Evolutionary conservation across 148 eudicot species (phyloP), one percentile per base, ranked within the genome.

Genomic region (Vaccinium vitisidaea): DNA sequence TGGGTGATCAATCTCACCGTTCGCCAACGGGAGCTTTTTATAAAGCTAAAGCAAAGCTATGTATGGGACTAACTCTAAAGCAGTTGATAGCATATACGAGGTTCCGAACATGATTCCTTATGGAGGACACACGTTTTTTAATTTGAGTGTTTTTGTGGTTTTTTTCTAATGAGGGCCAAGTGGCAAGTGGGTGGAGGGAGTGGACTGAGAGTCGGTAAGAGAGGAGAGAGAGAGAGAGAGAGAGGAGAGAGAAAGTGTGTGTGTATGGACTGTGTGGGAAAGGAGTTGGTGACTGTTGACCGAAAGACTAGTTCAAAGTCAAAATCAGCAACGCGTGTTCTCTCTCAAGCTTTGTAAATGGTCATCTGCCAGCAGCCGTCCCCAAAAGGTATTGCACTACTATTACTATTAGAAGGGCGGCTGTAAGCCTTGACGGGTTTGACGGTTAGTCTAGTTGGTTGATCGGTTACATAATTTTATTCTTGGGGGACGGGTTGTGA

Each of bases 241-340:
- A 75, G 53, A 74, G 71, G 79, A 76, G 53, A 39, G 77, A 71
- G 67, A 55, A 27, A 77, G 84, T 82, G 77, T 10, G 36, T 25
- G 70, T 10, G 70, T 65, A 4, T 65, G 14, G 46, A 43, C 46
- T 5, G 67, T 11, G 71, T 65, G 71, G 32, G 71, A 12, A 65
- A 25, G 32, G 32, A 25, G 32, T 4, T 39, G 39, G 74, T 27
- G 74, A 69, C 74, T 30, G 74, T 4, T 13, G 74, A 27, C 74
- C 43, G 11, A 13, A 69, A 27, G 74, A 69, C 74, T 2, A 11
- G 18, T 69, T 69, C 74, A 69, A 69, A 69, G 74, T 30, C 74
- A 69, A 13, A 14, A 69, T 69, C 74, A 69, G 19, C 19, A 27
- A 11, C 73, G 73, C 73, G 73, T 67, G 27, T 23, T 21, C 11